Percentiles rank a stretch among this genome's conserved stretches.
These are phyloP conservation scores for Trichoderma erinaceum DNA, from an alignment of 495 filamentous ascomycete genomes.

Conservation along the genomic window DNA sequence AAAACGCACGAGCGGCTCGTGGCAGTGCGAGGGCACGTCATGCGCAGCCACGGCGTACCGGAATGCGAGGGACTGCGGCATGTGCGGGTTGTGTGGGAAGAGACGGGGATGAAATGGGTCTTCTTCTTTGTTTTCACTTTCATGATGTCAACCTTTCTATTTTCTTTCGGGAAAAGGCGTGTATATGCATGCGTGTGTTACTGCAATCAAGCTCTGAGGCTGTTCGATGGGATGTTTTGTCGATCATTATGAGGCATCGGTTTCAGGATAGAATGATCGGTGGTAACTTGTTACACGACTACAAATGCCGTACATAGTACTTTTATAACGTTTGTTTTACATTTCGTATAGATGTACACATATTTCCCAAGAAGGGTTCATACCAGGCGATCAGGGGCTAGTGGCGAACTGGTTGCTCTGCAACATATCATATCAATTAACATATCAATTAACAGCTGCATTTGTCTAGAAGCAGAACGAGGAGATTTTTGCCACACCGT, in stretches of 20 bases:
- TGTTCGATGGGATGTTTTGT: too few species aligned
- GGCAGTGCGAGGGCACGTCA: constrained; percentile 51
- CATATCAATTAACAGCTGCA: too few species aligned
- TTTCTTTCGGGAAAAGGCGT: too few species aligned
- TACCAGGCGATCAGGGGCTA: background rate
- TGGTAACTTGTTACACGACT: too few species aligned
- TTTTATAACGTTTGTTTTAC: background rate
- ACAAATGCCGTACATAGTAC: background rate
- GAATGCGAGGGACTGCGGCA: constrained; percentile 58
- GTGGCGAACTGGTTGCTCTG: background rate
- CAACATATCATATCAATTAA: too few species aligned
- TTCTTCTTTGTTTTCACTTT: background rate
- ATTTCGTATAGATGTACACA: background rate
- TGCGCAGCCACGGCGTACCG: constrained; percentile 52
- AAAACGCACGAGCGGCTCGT: constrained; percentile 41
- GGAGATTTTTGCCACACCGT: background rate
- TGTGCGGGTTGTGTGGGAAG: constrained; percentile 61
- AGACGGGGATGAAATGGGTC: background rate
- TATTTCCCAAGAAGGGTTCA: background rate
- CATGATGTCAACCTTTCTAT: too few species aligned
- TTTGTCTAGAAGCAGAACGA: background rate
- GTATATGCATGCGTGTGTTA: too few species aligned
- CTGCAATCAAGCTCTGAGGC: too few species aligned
- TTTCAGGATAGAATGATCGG: too few species aligned
- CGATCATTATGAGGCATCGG: too few species aligned